phyloP scores from a whole-genome alignment of 805 yeast species.

The Monosporozyma servazzii region DNA sequence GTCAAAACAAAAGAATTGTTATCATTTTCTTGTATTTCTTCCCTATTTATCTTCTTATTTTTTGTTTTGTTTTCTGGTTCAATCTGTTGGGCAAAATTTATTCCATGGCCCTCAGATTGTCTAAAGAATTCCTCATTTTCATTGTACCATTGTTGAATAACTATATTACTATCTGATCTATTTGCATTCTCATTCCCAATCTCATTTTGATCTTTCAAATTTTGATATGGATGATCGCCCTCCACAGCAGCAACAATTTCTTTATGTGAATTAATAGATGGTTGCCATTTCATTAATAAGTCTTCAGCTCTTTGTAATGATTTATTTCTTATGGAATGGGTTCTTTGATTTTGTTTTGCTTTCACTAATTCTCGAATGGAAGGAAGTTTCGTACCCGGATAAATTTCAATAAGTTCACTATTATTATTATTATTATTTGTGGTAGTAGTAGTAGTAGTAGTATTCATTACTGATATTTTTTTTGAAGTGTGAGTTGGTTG shows the following conservation, averaged over 20 bases:
- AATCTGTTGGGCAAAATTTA: not conserved
- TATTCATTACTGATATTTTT: too few relatives aligned
- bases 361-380: conserved; percentile 23
- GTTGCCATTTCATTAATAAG: conserved; percentile 22
- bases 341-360: conserved; percentile 17
- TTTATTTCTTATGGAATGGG: conserved; percentile 9
- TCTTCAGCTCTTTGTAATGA: conserved; percentile 23
- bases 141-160: not conserved
- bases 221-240: conserved; percentile 25
- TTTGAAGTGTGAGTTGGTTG: too few relatives aligned
- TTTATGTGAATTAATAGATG: conserved; percentile 17
- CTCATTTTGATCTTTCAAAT: not conserved
- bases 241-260: conserved; percentile 21
- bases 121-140: not conserved
- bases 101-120: not conserved
- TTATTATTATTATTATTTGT: not conserved
- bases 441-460: too few relatives aligned
- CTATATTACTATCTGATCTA: not conserved
- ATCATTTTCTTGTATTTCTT: not conserved
- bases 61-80: not conserved
- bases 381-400: conserved; percentile 12
- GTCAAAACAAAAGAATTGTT: conserved; percentile 2
- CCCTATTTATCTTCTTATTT: not conserved
- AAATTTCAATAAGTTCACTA: not conserved
- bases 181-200: not conserved